Evolutionary conservation across 495 filamentous ascomycete species (phyloP).

Genomic region (Acidiella bohemica): DNA sequence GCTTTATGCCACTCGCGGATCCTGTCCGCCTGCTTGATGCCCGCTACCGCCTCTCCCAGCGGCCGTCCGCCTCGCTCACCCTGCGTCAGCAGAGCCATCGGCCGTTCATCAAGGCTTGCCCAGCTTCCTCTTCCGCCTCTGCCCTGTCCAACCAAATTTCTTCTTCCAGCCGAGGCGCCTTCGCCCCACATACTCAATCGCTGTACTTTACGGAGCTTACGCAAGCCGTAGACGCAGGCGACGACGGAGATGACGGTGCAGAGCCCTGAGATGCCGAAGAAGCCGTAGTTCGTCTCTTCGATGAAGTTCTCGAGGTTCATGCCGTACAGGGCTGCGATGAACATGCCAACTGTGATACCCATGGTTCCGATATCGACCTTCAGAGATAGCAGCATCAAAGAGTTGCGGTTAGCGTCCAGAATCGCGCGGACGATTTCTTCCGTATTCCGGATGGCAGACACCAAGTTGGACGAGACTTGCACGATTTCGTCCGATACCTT

Average conservation of each 20-base stretch:
- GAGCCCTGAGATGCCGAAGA: slow-evolving; percentile 54
- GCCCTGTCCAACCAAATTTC: slow-evolving; percentile 1
- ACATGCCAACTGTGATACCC: slow-evolving; percentile 80
- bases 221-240: slow-evolving; percentile 67
- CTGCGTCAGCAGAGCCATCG: too few species aligned
- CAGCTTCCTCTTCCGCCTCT: slow-evolving; percentile 5
- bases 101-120: too few species aligned
- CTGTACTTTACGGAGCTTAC: slow-evolving; percentile 73
- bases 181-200: slow-evolving; percentile 69
- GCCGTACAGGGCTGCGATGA: slow-evolving; percentile 91
- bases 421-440: slow-evolving; percentile 98
- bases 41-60: not conserved
- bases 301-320: slow-evolving; percentile 99
- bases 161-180: not conserved
- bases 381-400: slow-evolving; percentile 92
- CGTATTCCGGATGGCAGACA: slow-evolving; percentile 92
- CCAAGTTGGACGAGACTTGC: slow-evolving; percentile 79
- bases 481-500: slow-evolving; percentile 98
- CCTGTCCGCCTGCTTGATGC: not conserved
- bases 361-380: slow-evolving; percentile 94
- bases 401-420: slow-evolving; percentile 94
- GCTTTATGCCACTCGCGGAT: not conserved
- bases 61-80: too few species aligned
- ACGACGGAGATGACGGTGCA: slow-evolving; percentile 54
- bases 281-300: slow-evolving; percentile 87